phyloP scores from a whole-genome alignment of 768 basidiomycete species.

The Pulveroboletus sp. region DNA sequence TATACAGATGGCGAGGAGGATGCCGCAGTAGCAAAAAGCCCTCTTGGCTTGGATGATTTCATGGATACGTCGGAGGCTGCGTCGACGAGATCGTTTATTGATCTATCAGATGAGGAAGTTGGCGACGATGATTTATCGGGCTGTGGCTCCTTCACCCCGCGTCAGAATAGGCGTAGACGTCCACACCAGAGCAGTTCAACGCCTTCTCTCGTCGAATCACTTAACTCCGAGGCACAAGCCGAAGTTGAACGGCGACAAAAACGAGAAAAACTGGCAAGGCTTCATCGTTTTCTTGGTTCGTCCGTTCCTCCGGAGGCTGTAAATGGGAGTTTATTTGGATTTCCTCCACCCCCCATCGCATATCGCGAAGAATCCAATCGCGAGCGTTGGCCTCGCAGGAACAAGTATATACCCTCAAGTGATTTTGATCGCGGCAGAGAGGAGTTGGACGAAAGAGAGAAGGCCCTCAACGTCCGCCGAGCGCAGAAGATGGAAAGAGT shows the following conservation, averaged over 20 bases:
- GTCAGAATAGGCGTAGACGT: conserved; percentile 14
- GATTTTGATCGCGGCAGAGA: conserved; percentile 61
- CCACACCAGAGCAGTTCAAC: conserved; percentile 37
- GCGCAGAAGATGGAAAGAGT: conserved; percentile 90
- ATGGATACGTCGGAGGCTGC: conserved; percentile 14
- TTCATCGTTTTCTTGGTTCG: conserved; percentile 84
- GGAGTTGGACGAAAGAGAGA: conserved; percentile 67
- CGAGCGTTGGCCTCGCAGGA: conserved; percentile 43
- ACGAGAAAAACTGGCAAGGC: conserved; percentile 71
- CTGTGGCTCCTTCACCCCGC: conserved; percentile 28
- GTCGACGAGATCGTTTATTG: conserved; percentile 48
- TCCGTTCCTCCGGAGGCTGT: conserved; percentile 69
- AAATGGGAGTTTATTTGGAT: conserved; percentile 39
- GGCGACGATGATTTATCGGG: conserved; percentile 30
- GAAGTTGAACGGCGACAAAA: conserved; percentile 65
- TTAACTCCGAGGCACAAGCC: conserved; percentile 47
- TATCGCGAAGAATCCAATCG: conserved; percentile 26
- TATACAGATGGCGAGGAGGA: conserved; percentile 12
- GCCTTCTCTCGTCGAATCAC: conserved; percentile 44
- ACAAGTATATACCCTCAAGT: conserved; percentile 45
- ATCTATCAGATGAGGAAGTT: conserved; percentile 62
- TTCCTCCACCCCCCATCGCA: conserved; percentile 30
- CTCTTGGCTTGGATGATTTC: conserved; percentile 5
- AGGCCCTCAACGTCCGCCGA: conserved; percentile 72
- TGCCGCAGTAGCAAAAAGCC: neutral